phyloP scores from a whole-genome alignment of 495 filamentous ascomycete genomes.

The Acidomyces sp. region DNA sequence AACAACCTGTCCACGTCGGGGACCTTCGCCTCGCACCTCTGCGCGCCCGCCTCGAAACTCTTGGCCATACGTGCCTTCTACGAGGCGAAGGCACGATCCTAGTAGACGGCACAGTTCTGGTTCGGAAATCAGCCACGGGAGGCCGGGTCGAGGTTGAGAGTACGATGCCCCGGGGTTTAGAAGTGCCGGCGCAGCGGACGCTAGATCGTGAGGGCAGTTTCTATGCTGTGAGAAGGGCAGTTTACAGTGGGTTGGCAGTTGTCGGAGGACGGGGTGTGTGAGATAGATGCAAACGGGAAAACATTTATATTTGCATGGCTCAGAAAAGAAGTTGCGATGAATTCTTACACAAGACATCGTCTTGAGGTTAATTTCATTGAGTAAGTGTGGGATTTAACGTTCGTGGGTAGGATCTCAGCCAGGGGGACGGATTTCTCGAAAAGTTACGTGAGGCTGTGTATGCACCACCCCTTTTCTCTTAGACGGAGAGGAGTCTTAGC shows the following conservation, averaged over 20 bases:
- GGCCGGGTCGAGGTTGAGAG: slow-evolving; percentile 82
- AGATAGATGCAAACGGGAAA: too few species aligned
- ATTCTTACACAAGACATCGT: too few species aligned
- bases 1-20: slow-evolving; percentile 83
- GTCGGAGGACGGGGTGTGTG: slow-evolving; percentile 20
- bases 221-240: slow-evolving; percentile 16
- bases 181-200: slow-evolving; percentile 30
- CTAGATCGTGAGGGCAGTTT: slow-evolving; percentile 11
- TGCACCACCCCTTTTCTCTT: too few species aligned
- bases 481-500: too few species aligned
- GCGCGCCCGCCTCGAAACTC: slow-evolving; percentile 63
- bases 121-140: slow-evolving; percentile 74
- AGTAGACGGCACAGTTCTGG: slow-evolving; percentile 74
- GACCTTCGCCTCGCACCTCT: slow-evolving; percentile 84
- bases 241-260: slow-evolving; percentile 23
- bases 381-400: too few species aligned
- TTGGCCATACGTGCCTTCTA: slow-evolving; percentile 84
- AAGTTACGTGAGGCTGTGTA: too few species aligned
- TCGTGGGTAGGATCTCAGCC: too few species aligned
- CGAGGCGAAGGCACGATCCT: slow-evolving; percentile 83
- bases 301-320: too few species aligned
- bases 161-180: neutral
- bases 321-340: too few species aligned
- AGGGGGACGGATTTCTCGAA: too few species aligned
- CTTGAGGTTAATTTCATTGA: too few species aligned